Percentiles rank a stretch among this genome's conserved stretches.
Evolutionary conservation across 768 basidiomycete genomes (phyloP).

Genomic region (Scleroderma bovista): DNA sequence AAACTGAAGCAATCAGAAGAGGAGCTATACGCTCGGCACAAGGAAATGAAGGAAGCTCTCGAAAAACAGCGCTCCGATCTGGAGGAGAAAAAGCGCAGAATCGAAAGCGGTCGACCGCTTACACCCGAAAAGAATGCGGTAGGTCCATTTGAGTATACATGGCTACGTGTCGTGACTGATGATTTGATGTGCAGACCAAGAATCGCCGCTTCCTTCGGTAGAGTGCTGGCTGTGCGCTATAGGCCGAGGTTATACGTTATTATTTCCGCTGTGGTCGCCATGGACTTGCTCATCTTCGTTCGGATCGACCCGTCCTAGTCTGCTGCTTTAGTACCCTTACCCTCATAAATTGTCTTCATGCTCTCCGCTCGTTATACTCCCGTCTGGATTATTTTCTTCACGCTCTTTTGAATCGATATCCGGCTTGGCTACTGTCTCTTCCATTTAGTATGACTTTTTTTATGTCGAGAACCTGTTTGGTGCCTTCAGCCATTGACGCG

Average conservation of each 20-base stretch:
- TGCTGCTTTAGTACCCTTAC: slow-evolving; percentile 31
- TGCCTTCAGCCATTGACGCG: background rate
- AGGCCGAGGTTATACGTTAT: slow-evolving; percentile 21
- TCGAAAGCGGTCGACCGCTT: slow-evolving; percentile 91
- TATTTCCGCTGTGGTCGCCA: slow-evolving; percentile 25
- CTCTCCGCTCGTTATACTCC: slow-evolving; percentile 26
- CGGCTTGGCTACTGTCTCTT: slow-evolving; percentile 40
- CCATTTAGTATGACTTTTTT: slow-evolving; percentile 39
- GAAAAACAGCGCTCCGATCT: slow-evolving; percentile 94
- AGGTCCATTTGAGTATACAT: slow-evolving; percentile 28
- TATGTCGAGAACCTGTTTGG: background rate
- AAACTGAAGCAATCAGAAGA: slow-evolving; percentile 99
- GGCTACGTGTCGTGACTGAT: slow-evolving; percentile 8
- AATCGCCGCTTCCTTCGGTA: slow-evolving; percentile 34
- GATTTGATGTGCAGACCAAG: slow-evolving; percentile 22
- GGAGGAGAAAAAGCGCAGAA: slow-evolving; percentile 96
- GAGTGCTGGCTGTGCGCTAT: slow-evolving; percentile 8
- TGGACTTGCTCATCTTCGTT: slow-evolving; percentile 19
- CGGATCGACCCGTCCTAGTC: slow-evolving; percentile 33
- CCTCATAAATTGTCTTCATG: slow-evolving; percentile 39
- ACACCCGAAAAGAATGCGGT: slow-evolving; percentile 92
- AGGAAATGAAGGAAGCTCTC: slow-evolving; percentile 99
- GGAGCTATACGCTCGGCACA: slow-evolving; percentile 96
- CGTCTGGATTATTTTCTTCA: slow-evolving; percentile 42
- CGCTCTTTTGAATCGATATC: slow-evolving; percentile 59